Evolutionary conservation across 257 asterid species (phyloP).

Genomic region (Verbena officinalis): DNA sequence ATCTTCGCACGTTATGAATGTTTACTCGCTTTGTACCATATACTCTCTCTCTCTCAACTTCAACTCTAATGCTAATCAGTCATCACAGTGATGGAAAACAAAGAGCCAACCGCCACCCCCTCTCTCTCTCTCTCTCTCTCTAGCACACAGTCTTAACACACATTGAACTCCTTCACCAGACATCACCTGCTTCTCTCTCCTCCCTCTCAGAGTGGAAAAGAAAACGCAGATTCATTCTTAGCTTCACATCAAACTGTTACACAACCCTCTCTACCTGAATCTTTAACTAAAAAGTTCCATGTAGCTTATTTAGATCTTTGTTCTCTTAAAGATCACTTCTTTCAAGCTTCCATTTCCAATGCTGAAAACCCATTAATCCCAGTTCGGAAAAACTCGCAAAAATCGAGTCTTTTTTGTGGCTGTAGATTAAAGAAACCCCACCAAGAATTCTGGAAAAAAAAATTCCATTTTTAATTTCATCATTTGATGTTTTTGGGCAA

Average conservation of each 20-base stretch:
- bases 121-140: neutral
- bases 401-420: slow-evolving; percentile 1
- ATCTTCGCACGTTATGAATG: slow-evolving; percentile 90
- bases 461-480: no score
- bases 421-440: neutral
- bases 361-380: slow-evolving; percentile 14
- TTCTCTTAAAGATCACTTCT: neutral
- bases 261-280: neutral
- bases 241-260: slow-evolving; percentile 13
- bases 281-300: neutral
- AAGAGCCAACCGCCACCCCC: slow-evolving; percentile 40
- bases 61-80: slow-evolving; percentile 29
- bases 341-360: slow-evolving; percentile 1
- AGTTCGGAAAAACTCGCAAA: slow-evolving; percentile 17
- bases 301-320: slow-evolving; percentile 2
- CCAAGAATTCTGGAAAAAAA: slow-evolving; percentile 8
- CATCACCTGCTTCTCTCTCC: slow-evolving; percentile 19
- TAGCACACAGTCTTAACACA: neutral
- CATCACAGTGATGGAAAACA: slow-evolving; percentile 31
- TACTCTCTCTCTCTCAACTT: slow-evolving; percentile 13
- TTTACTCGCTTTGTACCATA: slow-evolving; percentile 38
- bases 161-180: slow-evolving; percentile 29
- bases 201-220: neutral
- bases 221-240: neutral
- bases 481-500: slow-evolving; percentile 35